These are phyloP conservation scores for Trichosporon coremiiforme DNA, from an alignment of 1,284 basidiomycete species.

Conservation along the genomic window DNA sequence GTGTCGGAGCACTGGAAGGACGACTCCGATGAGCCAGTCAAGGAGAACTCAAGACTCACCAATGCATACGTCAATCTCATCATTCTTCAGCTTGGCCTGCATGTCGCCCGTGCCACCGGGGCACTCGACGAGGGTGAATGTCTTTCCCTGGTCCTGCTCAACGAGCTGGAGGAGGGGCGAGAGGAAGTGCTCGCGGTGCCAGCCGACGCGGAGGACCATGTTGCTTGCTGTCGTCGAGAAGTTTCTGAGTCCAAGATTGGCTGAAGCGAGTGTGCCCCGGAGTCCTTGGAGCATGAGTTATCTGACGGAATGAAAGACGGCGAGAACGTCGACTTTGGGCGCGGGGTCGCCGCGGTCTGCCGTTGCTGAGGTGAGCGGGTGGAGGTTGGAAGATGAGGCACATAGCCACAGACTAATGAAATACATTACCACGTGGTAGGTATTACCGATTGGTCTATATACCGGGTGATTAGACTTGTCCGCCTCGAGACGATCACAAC, in stretches of 20 bases:
- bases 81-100: constrained; percentile 75
- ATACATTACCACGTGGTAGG: neutral
- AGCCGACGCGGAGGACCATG: constrained; percentile 53
- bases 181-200: constrained; percentile 86
- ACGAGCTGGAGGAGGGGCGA: constrained; percentile 74
- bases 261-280: neutral
- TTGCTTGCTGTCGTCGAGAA: neutral
- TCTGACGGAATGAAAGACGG: no score
- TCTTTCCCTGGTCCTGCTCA: constrained; percentile 65
- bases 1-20: no score
- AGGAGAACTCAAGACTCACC: constrained; percentile 57
- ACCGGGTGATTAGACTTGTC: neutral
- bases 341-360: neutral
- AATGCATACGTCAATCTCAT: constrained; percentile 86
- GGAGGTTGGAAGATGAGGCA: neutral
- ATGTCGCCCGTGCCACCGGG: constrained; percentile 92
- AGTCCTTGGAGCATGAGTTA: constrained; percentile 2
- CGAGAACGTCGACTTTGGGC: neutral
- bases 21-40: no score
- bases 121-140: constrained; percentile 82
- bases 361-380: neutral
- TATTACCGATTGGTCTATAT: neutral
- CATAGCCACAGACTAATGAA: neutral
- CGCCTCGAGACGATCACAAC: neutral
- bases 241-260: neutral